Evolutionary conservation across 2,329 filamentous ascomycete genomes (phyloP).

Genomic region (Cladobotryum mycophilum): DNA sequence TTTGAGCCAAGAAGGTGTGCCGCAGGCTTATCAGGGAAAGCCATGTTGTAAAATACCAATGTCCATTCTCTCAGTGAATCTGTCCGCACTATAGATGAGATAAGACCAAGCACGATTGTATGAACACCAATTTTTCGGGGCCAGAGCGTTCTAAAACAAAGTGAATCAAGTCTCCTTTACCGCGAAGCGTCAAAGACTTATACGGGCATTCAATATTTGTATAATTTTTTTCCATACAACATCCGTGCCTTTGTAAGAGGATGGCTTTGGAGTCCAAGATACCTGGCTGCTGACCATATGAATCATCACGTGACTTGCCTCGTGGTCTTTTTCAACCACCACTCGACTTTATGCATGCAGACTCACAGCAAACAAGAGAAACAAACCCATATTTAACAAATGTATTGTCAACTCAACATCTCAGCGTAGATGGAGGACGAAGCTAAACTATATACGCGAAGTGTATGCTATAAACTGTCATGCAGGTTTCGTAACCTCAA

Average conservation of each 20-base stretch:
- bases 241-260: background rate
- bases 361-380: too few relatives aligned
- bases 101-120: background rate
- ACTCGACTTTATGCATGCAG: background rate
- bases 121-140: too few relatives aligned
- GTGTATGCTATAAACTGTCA: constrained; percentile 2
- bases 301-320: background rate
- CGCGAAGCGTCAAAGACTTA: too few relatives aligned
- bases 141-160: too few relatives aligned
- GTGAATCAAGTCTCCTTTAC: too few relatives aligned
- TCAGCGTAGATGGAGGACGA: background rate
- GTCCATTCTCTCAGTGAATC: constrained; percentile 16
- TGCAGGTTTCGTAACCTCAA: constrained; percentile 1
- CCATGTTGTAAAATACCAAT: constrained; percentile 27
- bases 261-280: background rate
- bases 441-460: constrained; percentile 4
- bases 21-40: constrained; percentile 42
- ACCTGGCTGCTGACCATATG: background rate
- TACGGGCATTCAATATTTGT: too few relatives aligned
- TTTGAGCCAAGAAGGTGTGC: constrained; percentile 54
- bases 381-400: background rate
- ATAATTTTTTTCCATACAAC: too few relatives aligned
- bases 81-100: background rate
- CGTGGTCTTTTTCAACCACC: background rate
- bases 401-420: background rate